Evolutionary conservation across 352 stramenopile species (phyloP), one percentile per base, ranked within the genome.

Genomic region (Globisporangium acanthophoron): DNA sequence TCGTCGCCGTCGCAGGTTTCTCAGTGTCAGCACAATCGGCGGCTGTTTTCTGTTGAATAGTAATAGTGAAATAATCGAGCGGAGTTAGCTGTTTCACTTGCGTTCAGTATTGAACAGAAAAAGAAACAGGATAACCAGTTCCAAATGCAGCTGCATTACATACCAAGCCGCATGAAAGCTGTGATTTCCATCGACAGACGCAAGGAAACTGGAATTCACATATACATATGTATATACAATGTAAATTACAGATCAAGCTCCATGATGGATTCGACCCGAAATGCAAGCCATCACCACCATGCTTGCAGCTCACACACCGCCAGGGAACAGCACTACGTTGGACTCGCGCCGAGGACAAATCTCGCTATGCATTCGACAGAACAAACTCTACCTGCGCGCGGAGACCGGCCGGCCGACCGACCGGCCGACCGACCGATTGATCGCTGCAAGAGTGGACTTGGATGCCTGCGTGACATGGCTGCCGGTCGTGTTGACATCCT

Each of bases 51-150:
- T 15, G 35, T 15, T 41, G 9, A 11, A 9, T 5, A 16, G 2
- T 16, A 11, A 41, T 41, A 41, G 35, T 41, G 35, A 41, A 41
- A 15, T 41, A 41, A 41, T 13, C 15, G 18, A 13, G 27, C 2
- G 37, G 16, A 51, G 35, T 39, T 40, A 4, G 16, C 52, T 58
- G 52, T 43, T 58, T 51, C 52, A 58, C 52, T 58, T 58, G 52
- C 52, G 40, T 58, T 58, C 40, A 58, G 52, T 58, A 58, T 58
- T 7, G 5, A 1, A 35, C 31, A 9, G 5, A 35, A 35, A 35
- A 35, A 35, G 3, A 35, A 8, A 8, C 31, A 35, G 31, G 8
- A 35, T 35, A 35, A 35, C 31, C 31, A 35, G 31, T 35, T 35
- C 31, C 31, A 9, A 35, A 9, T 9, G 5, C 8, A 9, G 5